These are phyloP conservation scores for Zasmidium citrigriseum DNA, from an alignment of 2,329 filamentous ascomycete species.

Conservation along the genomic window DNA sequence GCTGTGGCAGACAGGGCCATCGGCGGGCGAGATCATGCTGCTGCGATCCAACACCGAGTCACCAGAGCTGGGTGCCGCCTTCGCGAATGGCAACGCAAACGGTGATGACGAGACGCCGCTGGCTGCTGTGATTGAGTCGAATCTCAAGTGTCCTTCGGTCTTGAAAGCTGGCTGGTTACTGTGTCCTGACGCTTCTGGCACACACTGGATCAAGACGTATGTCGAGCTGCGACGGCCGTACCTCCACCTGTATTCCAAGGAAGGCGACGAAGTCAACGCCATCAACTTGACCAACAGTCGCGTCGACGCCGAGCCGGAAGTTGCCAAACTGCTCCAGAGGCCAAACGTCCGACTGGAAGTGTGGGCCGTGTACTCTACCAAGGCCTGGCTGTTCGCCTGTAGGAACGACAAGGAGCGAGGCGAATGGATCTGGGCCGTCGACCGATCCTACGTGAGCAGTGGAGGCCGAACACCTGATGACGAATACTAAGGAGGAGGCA, in stretches of 20 bases:
- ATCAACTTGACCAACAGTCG: conserved; percentile 86
- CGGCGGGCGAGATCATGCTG: conserved; percentile 48
- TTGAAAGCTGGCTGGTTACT: conserved; percentile 88
- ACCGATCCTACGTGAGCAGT: conserved; percentile 70
- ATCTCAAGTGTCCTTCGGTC: conserved; percentile 71
- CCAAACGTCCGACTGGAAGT: conserved; percentile 51
- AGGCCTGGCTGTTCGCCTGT: conserved; percentile 92
- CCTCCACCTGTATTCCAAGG: conserved; percentile 82
- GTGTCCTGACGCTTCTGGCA: conserved; percentile 72
- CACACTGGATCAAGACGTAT: conserved; percentile 87
- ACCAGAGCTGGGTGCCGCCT: conserved; percentile 61
- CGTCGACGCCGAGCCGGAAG: conserved; percentile 89
- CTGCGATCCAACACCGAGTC: conserved; percentile 62
- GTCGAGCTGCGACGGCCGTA: conserved; percentile 91
- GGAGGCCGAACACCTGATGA: conserved; percentile 25
- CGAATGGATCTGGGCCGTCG: conserved; percentile 95
- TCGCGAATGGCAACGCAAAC: conserved; percentile 32
- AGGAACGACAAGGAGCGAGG: conserved; percentile 88
- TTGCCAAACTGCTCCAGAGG: conserved; percentile 68
- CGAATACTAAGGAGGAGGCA: conserved; percentile 5
- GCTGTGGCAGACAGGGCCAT: conserved; percentile 60
- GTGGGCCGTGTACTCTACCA: conserved; percentile 92
- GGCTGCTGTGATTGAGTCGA: conserved; percentile 72
- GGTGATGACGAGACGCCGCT: conserved; percentile 60
- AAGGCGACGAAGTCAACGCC: conserved; percentile 86